Evolutionary conservation across 169 alveolate genomes (phyloP), one percentile per base, ranked within the genome.

Genomic region (Amoebophrya sp.): DNA sequence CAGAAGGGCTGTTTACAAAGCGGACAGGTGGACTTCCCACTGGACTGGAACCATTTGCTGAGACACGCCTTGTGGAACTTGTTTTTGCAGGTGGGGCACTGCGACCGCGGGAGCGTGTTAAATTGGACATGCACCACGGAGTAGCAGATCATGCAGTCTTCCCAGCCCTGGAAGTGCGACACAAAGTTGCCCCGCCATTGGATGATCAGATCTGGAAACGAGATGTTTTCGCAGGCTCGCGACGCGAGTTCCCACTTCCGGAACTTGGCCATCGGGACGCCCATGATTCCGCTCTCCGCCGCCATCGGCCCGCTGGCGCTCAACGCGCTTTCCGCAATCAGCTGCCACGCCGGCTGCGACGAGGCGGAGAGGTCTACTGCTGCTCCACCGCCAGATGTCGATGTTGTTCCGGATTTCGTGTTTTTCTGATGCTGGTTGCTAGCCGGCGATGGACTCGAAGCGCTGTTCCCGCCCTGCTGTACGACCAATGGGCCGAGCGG

Each of bases 121-220:
- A 18, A 12, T 18, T 25, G 7, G 83, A 1, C 35, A 25, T 25
- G 10, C 2, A 66, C 35, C 35, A 66, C 83, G 35, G 83, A 66
- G 83, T 66, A 66, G 35, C 83, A 66, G 29, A 66, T 66, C 83
- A 66, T 66, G 32, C 83, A 66, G 18, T 66, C 83, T n/a, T 66
- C 83, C 83, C 1, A 2, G 35, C 83, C 83, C 1, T 66, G 32
- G 83, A 66, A 66, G 83, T 66, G 83, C 7, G 83, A 66, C 35
- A 1, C 29, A 25, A 66, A 25, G 18, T 66, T 66, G 2, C 38
- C 35, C 83, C 1, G 0, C 83, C 83, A 66, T 12, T 41, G 2
- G 23, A 7, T 12, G 23, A 41, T 12, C 23, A 41, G 2, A 7
- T 41, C 54, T 41, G 54, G 54, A 2, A 41, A 12, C 54, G 54